Conservation (phyloP, 257 asterid species). For the Solanum infundibuliforme region DNA sequence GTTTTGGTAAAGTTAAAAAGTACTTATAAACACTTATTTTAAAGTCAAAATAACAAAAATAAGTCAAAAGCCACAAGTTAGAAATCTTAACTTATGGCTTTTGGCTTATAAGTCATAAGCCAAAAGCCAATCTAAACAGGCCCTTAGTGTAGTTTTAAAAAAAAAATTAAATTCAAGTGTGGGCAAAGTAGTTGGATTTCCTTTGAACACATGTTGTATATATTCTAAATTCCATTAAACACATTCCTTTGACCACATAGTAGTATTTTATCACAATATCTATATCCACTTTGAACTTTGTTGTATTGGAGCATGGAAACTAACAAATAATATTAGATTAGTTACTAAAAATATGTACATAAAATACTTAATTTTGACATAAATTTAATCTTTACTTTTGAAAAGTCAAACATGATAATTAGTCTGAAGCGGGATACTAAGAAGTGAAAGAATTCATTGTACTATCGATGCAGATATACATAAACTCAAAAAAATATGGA, state of each 20-base stretch:
- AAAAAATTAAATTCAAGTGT: neutral
- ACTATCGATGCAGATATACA: neutral
- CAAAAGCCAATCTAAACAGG: too few species aligned
- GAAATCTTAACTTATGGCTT: too few species aligned
- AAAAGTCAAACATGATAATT: neutral
- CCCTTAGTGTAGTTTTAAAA: neutral
- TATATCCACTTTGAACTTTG: neutral
- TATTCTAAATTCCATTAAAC: neutral
- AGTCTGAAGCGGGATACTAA: neutral
- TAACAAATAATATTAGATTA: neutral
- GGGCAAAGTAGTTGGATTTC: neutral
- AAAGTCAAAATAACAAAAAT: too few species aligned
- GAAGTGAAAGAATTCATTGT: neutral
- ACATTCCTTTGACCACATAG: too few species aligned
- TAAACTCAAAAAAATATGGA: neutral
- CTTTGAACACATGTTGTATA: neutral
- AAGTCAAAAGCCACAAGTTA: too few species aligned
- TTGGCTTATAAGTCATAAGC: too few species aligned
- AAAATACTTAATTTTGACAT: neutral
- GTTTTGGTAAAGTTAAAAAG: fast-evolving
- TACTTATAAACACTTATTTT: too few species aligned
- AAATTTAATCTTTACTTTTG: fast-evolving
- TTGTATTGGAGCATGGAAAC: neutral
- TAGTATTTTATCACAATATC: neutral
- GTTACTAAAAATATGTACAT: neutral